Evolutionary conservation across 176 grass and related monocot species (phyloP).

Genomic region (Triticum dicoccoides): DNA sequence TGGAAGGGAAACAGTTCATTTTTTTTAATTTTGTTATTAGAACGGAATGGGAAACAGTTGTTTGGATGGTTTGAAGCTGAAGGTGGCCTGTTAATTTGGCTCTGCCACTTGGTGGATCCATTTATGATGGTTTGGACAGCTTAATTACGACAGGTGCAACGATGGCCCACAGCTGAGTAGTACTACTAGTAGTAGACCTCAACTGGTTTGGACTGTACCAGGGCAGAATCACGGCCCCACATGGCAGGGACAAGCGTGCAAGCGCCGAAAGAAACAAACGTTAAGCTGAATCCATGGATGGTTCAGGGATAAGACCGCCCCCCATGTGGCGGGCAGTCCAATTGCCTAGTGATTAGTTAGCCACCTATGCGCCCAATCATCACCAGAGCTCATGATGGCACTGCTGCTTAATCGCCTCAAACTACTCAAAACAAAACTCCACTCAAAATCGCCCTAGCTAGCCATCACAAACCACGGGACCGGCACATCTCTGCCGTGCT

Average conservation of each 20-base stretch:
- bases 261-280: not conserved
- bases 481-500: too few species aligned
- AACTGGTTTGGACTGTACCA: not conserved
- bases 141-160: not conserved
- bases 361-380: constrained; percentile 31
- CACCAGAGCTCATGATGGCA: constrained; percentile 15
- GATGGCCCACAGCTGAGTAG: not conserved
- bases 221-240: not conserved
- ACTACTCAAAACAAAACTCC: not conserved
- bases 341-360: not conserved
- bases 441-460: too few species aligned
- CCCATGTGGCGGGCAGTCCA: constrained; percentile 12
- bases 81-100: not conserved
- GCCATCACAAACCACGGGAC: not conserved
- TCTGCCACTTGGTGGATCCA: not conserved
- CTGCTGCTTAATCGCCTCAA: not conserved
- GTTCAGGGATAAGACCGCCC: constrained; percentile 22
- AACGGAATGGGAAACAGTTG: not conserved
- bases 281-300: not conserved
- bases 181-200: not conserved
- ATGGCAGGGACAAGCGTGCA: not conserved
- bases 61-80: not conserved
- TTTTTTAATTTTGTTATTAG: too few species aligned
- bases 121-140: not conserved
- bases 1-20: too few species aligned